These are phyloP conservation scores for Fomitopsis schrenkii DNA, from an alignment of 1,284 basidiomycete species.

Conservation along the genomic window DNA sequence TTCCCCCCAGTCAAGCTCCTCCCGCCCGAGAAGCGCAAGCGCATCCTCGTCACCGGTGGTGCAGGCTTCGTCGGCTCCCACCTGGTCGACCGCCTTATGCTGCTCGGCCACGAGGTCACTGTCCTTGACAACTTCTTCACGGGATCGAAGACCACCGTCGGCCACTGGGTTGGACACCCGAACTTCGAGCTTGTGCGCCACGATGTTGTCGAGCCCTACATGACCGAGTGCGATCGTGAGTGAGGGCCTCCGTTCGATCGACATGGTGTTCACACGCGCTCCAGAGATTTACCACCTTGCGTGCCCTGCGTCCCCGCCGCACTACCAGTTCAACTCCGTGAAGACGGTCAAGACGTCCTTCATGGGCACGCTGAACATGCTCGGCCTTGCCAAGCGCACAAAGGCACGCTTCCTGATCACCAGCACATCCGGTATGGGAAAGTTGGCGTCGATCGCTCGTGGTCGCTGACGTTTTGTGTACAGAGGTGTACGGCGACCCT, in stretches of 20 bases:
- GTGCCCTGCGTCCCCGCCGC: conserved; percentile 92
- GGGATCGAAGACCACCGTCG: conserved; percentile 91
- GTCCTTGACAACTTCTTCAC: conserved; percentile 99
- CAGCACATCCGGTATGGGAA: conserved; percentile 76
- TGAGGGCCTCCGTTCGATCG: not conserved
- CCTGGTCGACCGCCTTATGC: conserved; percentile 95
- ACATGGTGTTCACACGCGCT: not conserved
- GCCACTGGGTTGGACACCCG: conserved; percentile 94
- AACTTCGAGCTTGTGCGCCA: conserved; percentile 98
- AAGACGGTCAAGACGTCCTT: conserved; percentile 99
- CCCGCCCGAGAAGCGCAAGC: conserved; percentile 74
- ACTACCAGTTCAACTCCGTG: conserved; percentile 93
- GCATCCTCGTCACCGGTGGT: conserved; percentile 91
- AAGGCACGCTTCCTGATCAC: conserved; percentile 96
- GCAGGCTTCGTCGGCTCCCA: conserved; percentile 98
- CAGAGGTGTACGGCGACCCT: conserved; percentile 96
- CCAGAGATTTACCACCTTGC: conserved; percentile 95
- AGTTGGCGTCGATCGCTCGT: conserved; percentile 7
- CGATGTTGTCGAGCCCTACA: conserved; percentile 94
- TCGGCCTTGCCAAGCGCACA: conserved; percentile 95
- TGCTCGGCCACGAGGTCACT: conserved; percentile 96
- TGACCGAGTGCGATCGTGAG: conserved; percentile 96
- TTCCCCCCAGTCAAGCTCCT: conserved; percentile 92
- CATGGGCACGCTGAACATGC: conserved; percentile 96
- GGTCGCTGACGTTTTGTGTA: conserved; percentile 7